Evolutionary conservation across 371 early-diverging fungal genomes (phyloP), one percentile per base, ranked within the genome.

Genomic region (Rhizopus microsporus): DNA sequence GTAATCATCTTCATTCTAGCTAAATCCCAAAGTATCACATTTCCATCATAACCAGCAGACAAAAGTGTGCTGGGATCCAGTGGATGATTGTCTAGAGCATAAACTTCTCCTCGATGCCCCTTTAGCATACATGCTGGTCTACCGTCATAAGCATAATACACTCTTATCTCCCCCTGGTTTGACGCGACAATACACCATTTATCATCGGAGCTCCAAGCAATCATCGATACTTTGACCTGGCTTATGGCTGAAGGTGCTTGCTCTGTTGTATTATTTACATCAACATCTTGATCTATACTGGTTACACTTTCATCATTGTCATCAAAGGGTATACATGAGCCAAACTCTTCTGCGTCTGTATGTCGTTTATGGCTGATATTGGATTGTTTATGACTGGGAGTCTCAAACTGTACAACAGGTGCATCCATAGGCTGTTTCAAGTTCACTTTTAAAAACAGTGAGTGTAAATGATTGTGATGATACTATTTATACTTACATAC

Each of bases 31-130:
- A 94, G 56, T 35, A 92, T 84, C 4, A 91, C 81, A 5, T 81
- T 76, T n/a, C 95, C 95, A 56, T 94, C 94, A 65, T 93, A 90
- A 0, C 91, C 90, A 2, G 91, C 94, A 7, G 91, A 89, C 34
- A 95, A 65, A 2, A 94, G 62, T 1, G 93, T 75, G 13, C 78
- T 71, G 3, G 81, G 71, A 51, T 90, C 89, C 0, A 60, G 52
- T 0, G 96, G 96, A 59, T 95, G 93, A 2, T 84, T 76, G 34
- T 88, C 88, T 3, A 93, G 73, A 0, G 89, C 89, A 63, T 85
- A 94, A 7, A 90, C 81, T 17, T 88, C 87, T 5, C 74, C 78
- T 4, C 65, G 61, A 56, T 93, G 93, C 0, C 84, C 88, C 9
- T 67, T 74, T 4, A 91, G 62, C 2, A 78, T 64, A 47, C 78